These are phyloP conservation scores for Sporothrix curviconia DNA, from an alignment of 2,329 filamentous ascomycete genomes.

Conservation along the genomic window DNA sequence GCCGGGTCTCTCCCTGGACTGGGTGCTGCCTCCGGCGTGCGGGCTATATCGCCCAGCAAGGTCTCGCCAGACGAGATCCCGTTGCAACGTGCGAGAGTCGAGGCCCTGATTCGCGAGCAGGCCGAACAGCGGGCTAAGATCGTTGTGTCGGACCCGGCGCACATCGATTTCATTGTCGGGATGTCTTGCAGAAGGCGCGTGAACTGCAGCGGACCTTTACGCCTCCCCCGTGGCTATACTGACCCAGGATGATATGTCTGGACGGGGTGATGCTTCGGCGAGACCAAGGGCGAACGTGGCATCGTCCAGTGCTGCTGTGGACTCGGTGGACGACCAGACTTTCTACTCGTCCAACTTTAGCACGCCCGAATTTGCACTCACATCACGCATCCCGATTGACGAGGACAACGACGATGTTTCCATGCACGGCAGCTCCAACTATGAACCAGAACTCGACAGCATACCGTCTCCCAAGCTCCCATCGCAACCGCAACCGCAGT, in stretches of 20 bases:
- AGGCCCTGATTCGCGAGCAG: slow-evolving; percentile 70
- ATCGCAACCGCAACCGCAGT: neutral
- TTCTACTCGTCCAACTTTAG: slow-evolving; percentile 95
- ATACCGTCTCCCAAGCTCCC: slow-evolving; percentile 13
- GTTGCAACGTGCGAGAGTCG: slow-evolving; percentile 72
- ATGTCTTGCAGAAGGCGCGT: slow-evolving; percentile 65
- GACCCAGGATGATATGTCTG: neutral
- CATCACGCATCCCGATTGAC: slow-evolving; percentile 42
- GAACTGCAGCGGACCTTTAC: slow-evolving; percentile 65
- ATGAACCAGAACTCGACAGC: slow-evolving; percentile 27
- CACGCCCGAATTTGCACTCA: slow-evolving; percentile 54
- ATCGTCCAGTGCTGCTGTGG: slow-evolving; percentile 45
- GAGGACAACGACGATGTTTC: slow-evolving; percentile 34
- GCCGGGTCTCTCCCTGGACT: slow-evolving; percentile 15
- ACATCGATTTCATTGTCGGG: slow-evolving; percentile 63
- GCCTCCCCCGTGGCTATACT: slow-evolving; percentile 36
- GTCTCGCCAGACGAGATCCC: neutral
- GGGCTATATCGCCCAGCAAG: neutral
- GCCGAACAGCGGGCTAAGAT: slow-evolving; percentile 49
- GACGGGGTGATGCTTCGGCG: neutral
- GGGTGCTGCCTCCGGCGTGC: slow-evolving; percentile 20
- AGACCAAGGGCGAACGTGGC: neutral
- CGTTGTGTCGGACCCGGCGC: slow-evolving; percentile 47
- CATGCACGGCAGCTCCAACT: slow-evolving; percentile 32
- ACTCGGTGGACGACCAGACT: slow-evolving; percentile 87